Evolutionary conservation across 75 land plant species (phyloP), one percentile per base, ranked within the genome.

Genomic region (Cryptomeria japonica): DNA sequence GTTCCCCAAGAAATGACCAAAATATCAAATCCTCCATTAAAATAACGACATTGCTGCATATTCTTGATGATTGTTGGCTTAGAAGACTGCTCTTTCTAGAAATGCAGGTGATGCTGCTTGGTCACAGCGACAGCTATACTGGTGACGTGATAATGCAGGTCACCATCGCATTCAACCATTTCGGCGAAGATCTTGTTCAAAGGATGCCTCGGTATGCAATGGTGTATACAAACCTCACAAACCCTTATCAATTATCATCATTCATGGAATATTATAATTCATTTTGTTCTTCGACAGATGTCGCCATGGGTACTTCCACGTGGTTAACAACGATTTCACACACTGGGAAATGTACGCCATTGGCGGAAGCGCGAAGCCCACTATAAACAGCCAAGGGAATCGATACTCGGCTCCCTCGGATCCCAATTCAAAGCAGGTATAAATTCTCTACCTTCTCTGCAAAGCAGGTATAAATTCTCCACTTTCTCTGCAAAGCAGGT

Each of bases 151-250:
- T 68, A 51, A 92, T 95, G 96, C 92, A 91, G 51, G 86, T 94
- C 49, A 95, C 95, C 5, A 78, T 95, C 7, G 93, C 93, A 1
- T 95, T 90, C 90, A 95, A 92, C 87, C 91, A 89, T 68, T 95
- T 93, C 39, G 96, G 96, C 0, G 85, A 89, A 13, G 90, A 90
- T 13, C 88, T 91, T 28, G 87, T 91, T 18, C 95, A 95, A 84
- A 92, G 96, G 25, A 91, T 95, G 95, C 96, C 95, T 28, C 87
- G 96, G 89, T 88, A 86, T 31, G 46, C 3, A 19, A 51, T 9
- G 5, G 2, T 3, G 78, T n/a, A 31, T 2, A 75, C 14, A 12
- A 75, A n/a, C 31, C 36, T 75, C 36, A 0, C 78, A 75, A 1
- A 31, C 11, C 1, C 32, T 25, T 73, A 7, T n/a, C 36, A 11